Base-by-base conservation (phyloP, 768 basidiomycete species). In the Artomyces pyxidatus region DNA sequence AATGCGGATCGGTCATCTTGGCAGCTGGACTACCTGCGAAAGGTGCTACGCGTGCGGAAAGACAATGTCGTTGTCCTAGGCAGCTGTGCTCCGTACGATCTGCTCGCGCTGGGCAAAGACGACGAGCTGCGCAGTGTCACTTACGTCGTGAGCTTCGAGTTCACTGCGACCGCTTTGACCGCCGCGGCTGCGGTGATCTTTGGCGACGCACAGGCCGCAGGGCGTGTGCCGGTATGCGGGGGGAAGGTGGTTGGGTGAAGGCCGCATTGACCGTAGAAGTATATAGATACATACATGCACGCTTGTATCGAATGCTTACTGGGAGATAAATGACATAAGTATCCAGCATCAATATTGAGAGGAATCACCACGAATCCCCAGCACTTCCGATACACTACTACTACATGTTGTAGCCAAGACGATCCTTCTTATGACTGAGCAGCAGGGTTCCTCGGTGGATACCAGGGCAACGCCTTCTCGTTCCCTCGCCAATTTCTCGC, bases 41-140 rank as follows among this genome's bases (percentile, higher is more conserved):
- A 55, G 29, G 53, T 71, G 35, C 38, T 64, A 17, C 51, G 42
- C 28, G 19, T 55, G 46, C 52, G 58, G 38, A 63, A 50, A 17
- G n/a, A 6, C 3, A 47, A 66, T 16, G 61, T 81, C 28, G 67
- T 81, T 1, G 60, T 84, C 12, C 52, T 85, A 0, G 72, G 78
- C 17, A 82, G 78, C 30, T 82, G 82, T 58, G 76, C 73, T n/a
- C 83, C 83, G 25, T 86, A 85, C 55, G 83, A 85, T 52, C 49
- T 81, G 10, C 63, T 71, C 12, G 63, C 59, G 8, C 56, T 62
- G 12, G 50, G 37, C 4, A 59, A 64, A 10, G 51, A 56, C 5
- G 58, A 58, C 1, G 59, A 32, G 39, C 27, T 54, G 52, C 61
- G 63, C 0, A 64, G 39, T 4, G 52, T 57, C 6, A 51, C 68